Evolutionary conservation across 1,284 basidiomycete genomes (phyloP).

Genomic region (Leucoagaricus sp.): DNA sequence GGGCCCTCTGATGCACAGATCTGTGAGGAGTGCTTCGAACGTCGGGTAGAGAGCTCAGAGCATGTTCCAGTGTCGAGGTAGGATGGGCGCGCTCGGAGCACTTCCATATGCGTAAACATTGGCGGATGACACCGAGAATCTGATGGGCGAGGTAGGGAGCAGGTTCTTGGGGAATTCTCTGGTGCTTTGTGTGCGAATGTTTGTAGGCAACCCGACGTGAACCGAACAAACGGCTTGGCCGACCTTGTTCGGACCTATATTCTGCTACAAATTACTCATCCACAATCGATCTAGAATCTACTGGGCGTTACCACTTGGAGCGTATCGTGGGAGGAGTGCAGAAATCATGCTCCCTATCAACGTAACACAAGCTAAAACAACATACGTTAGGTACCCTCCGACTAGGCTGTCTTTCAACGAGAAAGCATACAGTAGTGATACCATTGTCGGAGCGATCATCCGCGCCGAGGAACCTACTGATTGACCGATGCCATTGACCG

Average conservation of each 20-base stretch:
- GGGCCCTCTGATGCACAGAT: background rate
- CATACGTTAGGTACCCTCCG: background rate
- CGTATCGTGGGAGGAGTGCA: background rate
- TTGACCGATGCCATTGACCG: constrained; percentile 11
- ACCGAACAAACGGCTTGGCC: background rate
- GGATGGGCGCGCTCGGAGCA: background rate
- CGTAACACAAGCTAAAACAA: background rate
- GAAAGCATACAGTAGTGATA: background rate
- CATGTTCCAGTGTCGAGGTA: background rate
- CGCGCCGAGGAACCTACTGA: constrained; percentile 12
- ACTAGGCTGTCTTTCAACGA: background rate
- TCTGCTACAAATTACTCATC: background rate
- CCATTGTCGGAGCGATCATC: constrained; percentile 5
- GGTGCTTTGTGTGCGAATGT: background rate
- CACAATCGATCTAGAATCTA: background rate
- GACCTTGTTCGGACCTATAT: background rate
- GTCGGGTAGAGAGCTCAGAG: background rate
- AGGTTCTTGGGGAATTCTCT: background rate
- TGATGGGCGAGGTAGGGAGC: background rate
- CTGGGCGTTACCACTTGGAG: background rate
- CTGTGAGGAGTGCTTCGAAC: background rate
- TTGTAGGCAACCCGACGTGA: background rate
- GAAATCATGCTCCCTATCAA: constrained; percentile 4
- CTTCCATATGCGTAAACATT: background rate
- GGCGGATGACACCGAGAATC: background rate